Evolutionary conservation across 495 filamentous ascomycete genomes (phyloP).

Genomic region (Podospora australis): DNA sequence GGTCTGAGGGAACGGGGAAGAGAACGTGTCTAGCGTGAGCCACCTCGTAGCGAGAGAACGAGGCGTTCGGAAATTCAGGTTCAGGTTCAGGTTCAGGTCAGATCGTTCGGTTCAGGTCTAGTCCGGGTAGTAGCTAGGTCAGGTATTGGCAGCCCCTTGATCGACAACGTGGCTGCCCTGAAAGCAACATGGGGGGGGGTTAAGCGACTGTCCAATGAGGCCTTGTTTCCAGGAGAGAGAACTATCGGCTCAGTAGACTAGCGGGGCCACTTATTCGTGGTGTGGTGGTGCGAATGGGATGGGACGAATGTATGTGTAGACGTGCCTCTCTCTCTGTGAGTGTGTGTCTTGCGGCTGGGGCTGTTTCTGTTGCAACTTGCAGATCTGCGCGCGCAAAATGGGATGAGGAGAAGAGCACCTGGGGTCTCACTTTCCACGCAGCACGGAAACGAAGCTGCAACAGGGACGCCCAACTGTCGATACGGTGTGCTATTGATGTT

Average conservation of each 20-base stretch:
- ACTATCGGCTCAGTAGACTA: too few relatives aligned
- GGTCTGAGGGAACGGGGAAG: background rate
- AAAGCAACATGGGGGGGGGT: background rate
- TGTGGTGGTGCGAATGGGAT: too few relatives aligned
- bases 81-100: background rate
- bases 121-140: too few relatives aligned
- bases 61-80: background rate
- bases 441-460: background rate
- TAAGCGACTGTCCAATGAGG: background rate
- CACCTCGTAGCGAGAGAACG: background rate
- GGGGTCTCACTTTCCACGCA: conserved; percentile 4
- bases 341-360: conserved; percentile 13
- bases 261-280: too few relatives aligned
- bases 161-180: background rate
- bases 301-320: too few relatives aligned
- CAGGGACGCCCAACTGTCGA: background rate
- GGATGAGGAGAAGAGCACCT: background rate
- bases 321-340: too few relatives aligned
- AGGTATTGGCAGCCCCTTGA: too few relatives aligned
- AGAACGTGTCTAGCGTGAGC: background rate
- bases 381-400: background rate
- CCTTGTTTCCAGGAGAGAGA: conserved; percentile 7
- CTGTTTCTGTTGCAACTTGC: conserved; percentile 5
- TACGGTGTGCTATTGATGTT: conserved; percentile 9
- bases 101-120: too few relatives aligned